A percentile compares a stretch with the other conserved stretches of the same genome.
These are phyloP conservation scores for Tolypocladium ophioglossoides DNA, from an alignment of 2,329 filamentous ascomycete genomes.

Conservation along the genomic window DNA sequence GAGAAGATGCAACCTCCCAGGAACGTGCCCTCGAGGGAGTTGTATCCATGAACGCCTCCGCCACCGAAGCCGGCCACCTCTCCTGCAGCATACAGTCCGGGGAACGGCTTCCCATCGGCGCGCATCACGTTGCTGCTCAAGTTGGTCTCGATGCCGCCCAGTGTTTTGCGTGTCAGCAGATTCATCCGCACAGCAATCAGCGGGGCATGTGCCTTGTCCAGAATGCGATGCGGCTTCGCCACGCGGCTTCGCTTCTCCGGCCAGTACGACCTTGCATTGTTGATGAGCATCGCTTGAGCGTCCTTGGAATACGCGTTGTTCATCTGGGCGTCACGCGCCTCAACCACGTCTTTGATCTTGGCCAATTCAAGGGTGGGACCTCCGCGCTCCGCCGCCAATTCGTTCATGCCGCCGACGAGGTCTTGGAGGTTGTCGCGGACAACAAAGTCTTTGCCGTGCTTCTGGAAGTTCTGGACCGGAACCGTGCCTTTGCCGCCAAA, in stretches of 20 bases:
- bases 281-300: constrained; percentile 50
- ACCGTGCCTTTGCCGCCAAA: constrained; percentile 41
- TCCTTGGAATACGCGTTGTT: constrained; percentile 48
- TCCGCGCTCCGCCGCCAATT: constrained; percentile 32
- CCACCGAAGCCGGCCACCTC: constrained; percentile 52
- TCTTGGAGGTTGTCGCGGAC: constrained; percentile 45
- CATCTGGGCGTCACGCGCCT: constrained; percentile 44
- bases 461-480: constrained; percentile 47
- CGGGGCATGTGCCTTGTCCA: constrained; percentile 44
- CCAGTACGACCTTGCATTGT: constrained; percentile 45
- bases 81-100: constrained; percentile 48
- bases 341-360: constrained; percentile 34
- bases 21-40: constrained; percentile 51
- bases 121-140: constrained; percentile 44
- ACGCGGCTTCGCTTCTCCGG: constrained; percentile 40
- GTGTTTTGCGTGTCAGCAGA: constrained; percentile 48
- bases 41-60: constrained; percentile 52
- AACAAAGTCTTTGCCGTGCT: constrained; percentile 49
- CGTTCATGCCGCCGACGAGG: constrained; percentile 48
- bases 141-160: constrained; percentile 51
- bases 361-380: constrained; percentile 37
- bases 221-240: constrained; percentile 40
- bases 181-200: constrained; percentile 52
- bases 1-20: constrained; percentile 54
- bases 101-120: constrained; percentile 35